These are phyloP conservation scores for Microbotryum saponariae DNA, from an alignment of 1,284 basidiomycete genomes.

Conservation along the genomic window DNA sequence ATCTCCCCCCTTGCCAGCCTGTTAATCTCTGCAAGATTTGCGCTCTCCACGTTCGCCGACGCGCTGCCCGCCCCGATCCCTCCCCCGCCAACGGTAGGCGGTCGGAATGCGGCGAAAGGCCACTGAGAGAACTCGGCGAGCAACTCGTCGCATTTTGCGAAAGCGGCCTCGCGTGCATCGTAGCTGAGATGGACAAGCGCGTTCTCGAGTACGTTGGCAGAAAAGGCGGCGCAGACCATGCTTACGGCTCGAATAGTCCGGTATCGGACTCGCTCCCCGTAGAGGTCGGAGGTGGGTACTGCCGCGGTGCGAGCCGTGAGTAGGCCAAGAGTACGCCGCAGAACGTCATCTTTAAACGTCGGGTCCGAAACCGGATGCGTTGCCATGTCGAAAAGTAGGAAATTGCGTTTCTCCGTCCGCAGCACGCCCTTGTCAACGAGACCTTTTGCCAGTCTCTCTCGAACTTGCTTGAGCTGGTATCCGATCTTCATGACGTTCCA, in stretches of 20 bases:
- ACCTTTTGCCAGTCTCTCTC: constrained; percentile 92
- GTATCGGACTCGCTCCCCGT: constrained; percentile 62
- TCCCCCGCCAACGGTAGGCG: constrained; percentile 35
- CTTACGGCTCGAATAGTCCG: constrained; percentile 70
- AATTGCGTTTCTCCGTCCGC: constrained; percentile 95
- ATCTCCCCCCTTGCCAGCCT: constrained; percentile 59
- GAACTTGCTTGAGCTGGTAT: constrained; percentile 93
- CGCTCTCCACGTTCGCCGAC: constrained; percentile 43
- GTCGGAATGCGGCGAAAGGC: constrained; percentile 62
- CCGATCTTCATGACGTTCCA: constrained; percentile 99
- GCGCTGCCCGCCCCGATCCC: constrained; percentile 38
- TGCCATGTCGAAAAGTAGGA: constrained; percentile 96
- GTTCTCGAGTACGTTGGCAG: constrained; percentile 89
- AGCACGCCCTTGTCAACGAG: constrained; percentile 93
- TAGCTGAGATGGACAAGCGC: constrained; percentile 77
- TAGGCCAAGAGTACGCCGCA: constrained; percentile 64
- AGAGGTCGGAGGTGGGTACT: constrained; percentile 60
- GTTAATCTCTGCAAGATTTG: constrained; percentile 70
- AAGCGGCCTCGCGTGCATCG: constrained; percentile 82
- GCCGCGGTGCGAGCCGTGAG: constrained; percentile 77
- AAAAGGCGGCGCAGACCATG: constrained; percentile 79
- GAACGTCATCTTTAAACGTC: constrained; percentile 74
- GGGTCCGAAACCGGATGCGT: constrained; percentile 90
- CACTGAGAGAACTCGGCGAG: constrained; percentile 79
- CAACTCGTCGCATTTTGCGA: constrained; percentile 82